Evolutionary conservation across 2,329 filamentous ascomycete species (phyloP), one percentile per base, ranked within the genome.

Genomic region (Zarea fungicola): DNA sequence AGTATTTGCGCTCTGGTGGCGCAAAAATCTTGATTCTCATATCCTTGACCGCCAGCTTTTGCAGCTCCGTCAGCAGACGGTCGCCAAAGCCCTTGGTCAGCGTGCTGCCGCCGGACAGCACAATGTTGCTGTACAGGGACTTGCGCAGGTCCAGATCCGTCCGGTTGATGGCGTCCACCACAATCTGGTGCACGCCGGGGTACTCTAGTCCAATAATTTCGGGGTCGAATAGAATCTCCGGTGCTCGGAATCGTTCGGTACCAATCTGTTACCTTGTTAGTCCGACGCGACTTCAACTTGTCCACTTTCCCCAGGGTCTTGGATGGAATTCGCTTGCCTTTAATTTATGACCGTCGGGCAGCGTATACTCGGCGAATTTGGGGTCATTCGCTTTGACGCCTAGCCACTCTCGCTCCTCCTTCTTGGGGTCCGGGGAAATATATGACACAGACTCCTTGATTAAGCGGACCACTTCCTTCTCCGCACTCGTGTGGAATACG

Each of bases 11-110:
- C 76, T 99, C 93, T 6, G 93, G 92, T 48, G 93, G 93, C 47
- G 93, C 93, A 73, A 95, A 96, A 64, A 99, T 99, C 77, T 96
- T 96, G 74, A 99, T 97, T 62, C 91, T 84, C 92, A 96, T 99
- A 67, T 99, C 93, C 76, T 96, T 96, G 59, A 97, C 90, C 10
- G 93, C 93, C 60, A 97, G 74, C 65, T 85, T 80, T 72, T 96
- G 93, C 57, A 97, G 86, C 72, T 99, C 93, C 58, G 88, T 84
- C 64, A 99, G 76, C 59, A 99, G 73, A 44, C 93, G 81, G 69
- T 97, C 93, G 49, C 92, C 92, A 64, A 99, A 99, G 37, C 93
- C 93, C 73, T 93, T 96, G 59, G 91, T 97, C 64, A 99, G 76
- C 22, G 93, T 99, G 62, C 90, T 95, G 47, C 93, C 93, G 54